A percentile compares a stretch with the other conserved stretches of the same genome.
These are phyloP conservation scores for Ogataea hybrid DNA, from an alignment of 1,139 yeast species.

Conservation along the genomic window DNA sequence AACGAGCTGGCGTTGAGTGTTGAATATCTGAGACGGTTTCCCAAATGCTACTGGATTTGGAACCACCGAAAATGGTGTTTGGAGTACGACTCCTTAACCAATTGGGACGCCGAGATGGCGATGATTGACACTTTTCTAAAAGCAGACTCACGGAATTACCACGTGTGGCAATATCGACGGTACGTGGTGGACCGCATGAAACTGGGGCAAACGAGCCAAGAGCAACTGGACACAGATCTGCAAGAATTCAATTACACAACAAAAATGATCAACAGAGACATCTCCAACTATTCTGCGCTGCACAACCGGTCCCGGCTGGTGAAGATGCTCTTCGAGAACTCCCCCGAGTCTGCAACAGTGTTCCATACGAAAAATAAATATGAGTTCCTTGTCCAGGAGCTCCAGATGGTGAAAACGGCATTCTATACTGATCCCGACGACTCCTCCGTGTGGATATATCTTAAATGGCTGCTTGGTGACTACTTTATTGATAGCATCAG, in stretches of 20 bases:
- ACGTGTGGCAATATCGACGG: constrained; percentile 95
- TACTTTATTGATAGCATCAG: constrained; percentile 37
- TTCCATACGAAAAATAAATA: constrained; percentile 21
- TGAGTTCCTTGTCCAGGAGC: constrained; percentile 52
- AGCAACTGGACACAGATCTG: constrained; percentile 22
- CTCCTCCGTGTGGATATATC: constrained; percentile 88
- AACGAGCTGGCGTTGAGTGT: constrained; percentile 64
- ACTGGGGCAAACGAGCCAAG: constrained; percentile 28
- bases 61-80: constrained; percentile 88
- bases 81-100: constrained; percentile 45
- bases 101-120: constrained; percentile 69
- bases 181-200: constrained; percentile 53
- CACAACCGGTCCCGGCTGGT: constrained; percentile 80
- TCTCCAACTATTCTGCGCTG: constrained; percentile 96
- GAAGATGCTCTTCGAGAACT: constrained; percentile 43
- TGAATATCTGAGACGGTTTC: constrained; percentile 58
- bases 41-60: constrained; percentile 98
- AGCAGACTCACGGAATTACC: constrained; percentile 80
- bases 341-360: constrained; percentile 20
- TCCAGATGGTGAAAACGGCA: constrained; percentile 74
- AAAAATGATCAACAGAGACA: constrained; percentile 71
- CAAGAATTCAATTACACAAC: constrained; percentile 79
- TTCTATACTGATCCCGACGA: constrained; percentile 92
- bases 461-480: constrained; percentile 74
- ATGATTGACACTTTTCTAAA: constrained; percentile 68